Evolutionary conservation across 2,329 filamentous ascomycete species (phyloP), one percentile per base, ranked within the genome.

Genomic region (Neonectria sp.): DNA sequence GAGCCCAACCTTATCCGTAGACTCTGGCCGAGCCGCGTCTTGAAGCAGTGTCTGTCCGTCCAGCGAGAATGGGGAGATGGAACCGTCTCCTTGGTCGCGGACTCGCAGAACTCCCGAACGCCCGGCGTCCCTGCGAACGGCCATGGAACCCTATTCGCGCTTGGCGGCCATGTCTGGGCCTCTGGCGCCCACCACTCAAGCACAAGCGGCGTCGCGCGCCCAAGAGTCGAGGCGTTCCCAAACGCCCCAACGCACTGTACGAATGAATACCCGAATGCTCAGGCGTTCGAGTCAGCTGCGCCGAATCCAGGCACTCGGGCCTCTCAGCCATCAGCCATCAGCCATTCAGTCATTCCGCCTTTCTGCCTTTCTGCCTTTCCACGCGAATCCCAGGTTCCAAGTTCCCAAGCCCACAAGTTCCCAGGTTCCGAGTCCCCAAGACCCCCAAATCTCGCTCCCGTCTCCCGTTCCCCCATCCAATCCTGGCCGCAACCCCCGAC

Each of bases 261-360:
- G 35, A 37, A 37, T 37, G 35, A 35, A 35, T 35, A 35, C 33
- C 35, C 5, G 13, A 37, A 37, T 57, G 45, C 51, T 58, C 61
- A 68, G 70, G 68, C 57, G 72, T 76, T 75, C 65, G 71, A 76
- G 72, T 76, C 73, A 76, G 67, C 70, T 69, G 68, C 59, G 72
- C 71, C 71, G 67, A 72, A 70, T 69, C 73, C 73, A 76, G 72
- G 73, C 73, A 76, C 71, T 73, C 75, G 74, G 74, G 68, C 70
- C 74, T 65, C 63, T 53, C 31, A 53, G 51, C 51, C 51, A 24
- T 58, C 8, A 40, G 37, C 17, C 35, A 37, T 37, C 15, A 40
- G 37, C 37, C 37, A 40, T 40, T 60, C 65, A 67, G 69, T 65
- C 70, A 73, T 62, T 40, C 17, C 17, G 37, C 37, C 37, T n/a